Conservation (phyloP, 1,139 yeast species). For the Ashbya aceris region DNA sequence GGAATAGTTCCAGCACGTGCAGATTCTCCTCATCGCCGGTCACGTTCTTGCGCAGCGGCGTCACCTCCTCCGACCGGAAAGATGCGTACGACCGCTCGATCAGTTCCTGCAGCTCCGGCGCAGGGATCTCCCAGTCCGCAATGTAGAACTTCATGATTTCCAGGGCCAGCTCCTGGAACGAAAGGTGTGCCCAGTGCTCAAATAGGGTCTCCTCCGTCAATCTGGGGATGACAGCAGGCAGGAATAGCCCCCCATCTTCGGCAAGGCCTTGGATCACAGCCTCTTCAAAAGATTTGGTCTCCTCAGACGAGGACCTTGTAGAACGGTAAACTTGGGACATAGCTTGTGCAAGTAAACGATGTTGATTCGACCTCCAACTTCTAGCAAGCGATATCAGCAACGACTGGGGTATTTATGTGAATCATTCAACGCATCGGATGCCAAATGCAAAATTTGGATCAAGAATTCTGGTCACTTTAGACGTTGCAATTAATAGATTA, state of each 20-base stretch:
- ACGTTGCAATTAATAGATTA: too few relatives aligned
- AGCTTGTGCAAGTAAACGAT: neutral
- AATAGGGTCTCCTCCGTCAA: conserved; percentile 50
- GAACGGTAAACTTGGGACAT: conserved; percentile 66
- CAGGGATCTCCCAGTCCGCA: conserved; percentile 57
- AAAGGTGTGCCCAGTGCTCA: conserved; percentile 57
- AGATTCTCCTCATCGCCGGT: conserved; percentile 47
- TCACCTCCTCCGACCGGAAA: conserved; percentile 75
- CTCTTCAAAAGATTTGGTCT: conserved; percentile 71
- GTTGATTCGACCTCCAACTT: neutral
- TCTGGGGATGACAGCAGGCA: conserved; percentile 75
- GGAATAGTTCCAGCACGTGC: conserved; percentile 84
- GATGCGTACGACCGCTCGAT: conserved; percentile 73
- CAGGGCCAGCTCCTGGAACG: conserved; percentile 80
- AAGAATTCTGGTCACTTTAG: too few relatives aligned
- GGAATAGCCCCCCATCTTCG: conserved; percentile 88
- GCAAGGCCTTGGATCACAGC: conserved; percentile 93
- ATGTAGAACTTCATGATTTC: conserved; percentile 78
- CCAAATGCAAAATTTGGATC: too few relatives aligned
- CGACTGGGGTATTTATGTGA: too few relatives aligned
- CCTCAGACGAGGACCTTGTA: conserved; percentile 57
- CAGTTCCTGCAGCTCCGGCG: conserved; percentile 53
- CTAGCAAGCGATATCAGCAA: neutral
- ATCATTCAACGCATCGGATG: too few relatives aligned
- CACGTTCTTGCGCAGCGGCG: conserved; percentile 64